Base-by-base conservation (phyloP, 495 filamentous ascomycete genomes). In the Neurospora sp. region DNA sequence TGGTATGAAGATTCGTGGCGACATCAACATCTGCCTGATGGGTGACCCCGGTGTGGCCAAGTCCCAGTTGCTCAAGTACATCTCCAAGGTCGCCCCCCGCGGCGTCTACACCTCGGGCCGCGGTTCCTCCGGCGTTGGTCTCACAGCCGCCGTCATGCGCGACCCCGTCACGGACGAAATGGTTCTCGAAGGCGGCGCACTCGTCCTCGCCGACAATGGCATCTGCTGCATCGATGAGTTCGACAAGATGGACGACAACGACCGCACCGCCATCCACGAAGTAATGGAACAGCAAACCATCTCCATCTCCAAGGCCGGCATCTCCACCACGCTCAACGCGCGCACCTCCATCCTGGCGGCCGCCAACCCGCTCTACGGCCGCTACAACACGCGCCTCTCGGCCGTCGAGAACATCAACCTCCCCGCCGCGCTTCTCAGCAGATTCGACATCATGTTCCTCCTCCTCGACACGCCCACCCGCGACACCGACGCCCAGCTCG, bases 261-360 rank as follows among this genome's bases (percentile, higher is more conserved):
- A 98, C 81, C 88, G 96, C 73, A 98, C 96, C 0, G 96, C 96
- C 39, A 98, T 99, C 78, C 96, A 99, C 87, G 96, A 99, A 89
- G 96, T 99, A 39, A 99, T 99, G 96, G 96, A 99, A 78, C 96
- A 99, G 80, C 96, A 99, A 82, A 99, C 96, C 69, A 99, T 99
- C 72, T 97, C 93, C 71, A 98, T 99, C 76, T 97, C 94, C 75
- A 99, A 99, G 85, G 96, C 96, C 20, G 96, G 96, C 73, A 99
- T 99, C 80, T 96, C 89, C 59, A 99, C 96, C 14, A 94, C 94
- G 0, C 88, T 99, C 44, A 99, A 99, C 78, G 96, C 96, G 3
- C 91, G 96, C 68, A 97, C 96, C 16, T 96, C 96, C 0, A 98
- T 99, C 78, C 88, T 99, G n/a, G 96, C 96, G 2, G 96, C 96